Evolutionary conservation across 179 eudicot genomes (phyloP).

Genomic region (Beta corolliflora): DNA sequence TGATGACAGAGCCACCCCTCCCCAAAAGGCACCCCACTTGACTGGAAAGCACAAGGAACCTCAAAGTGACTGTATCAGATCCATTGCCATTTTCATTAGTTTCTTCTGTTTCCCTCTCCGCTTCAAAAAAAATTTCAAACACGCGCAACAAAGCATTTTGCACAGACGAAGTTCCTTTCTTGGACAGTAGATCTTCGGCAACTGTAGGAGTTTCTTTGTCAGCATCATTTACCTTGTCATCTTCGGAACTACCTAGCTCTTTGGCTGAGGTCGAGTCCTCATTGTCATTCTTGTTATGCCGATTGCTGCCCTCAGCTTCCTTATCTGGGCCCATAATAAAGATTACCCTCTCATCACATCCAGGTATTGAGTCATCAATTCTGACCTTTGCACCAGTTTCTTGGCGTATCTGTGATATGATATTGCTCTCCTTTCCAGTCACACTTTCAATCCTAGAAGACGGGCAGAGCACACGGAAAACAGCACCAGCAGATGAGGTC

Average conservation of each 20-base stretch:
- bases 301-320: slow-evolving; percentile 48
- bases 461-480: slow-evolving; percentile 73
- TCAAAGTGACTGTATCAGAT: slow-evolving; percentile 47
- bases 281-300: slow-evolving; percentile 38
- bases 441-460: slow-evolving; percentile 56
- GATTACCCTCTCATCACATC: slow-evolving; percentile 79
- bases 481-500: slow-evolving; percentile 41
- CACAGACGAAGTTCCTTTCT: slow-evolving; percentile 53
- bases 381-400: slow-evolving; percentile 78
- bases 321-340: slow-evolving; percentile 52
- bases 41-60: slow-evolving; percentile 75
- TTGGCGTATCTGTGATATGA: slow-evolving; percentile 63
- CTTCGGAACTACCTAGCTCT: slow-evolving; percentile 39
- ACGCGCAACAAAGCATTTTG: slow-evolving; percentile 77
- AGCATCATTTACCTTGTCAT: slow-evolving; percentile 35
- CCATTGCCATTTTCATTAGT: slow-evolving; percentile 50
- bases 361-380: slow-evolving; percentile 64
- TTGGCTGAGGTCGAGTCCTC: slow-evolving; percentile 39
- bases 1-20: slow-evolving; percentile 64
- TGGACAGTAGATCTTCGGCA: slow-evolving; percentile 43
- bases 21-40: slow-evolving; percentile 82
- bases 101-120: slow-evolving; percentile 47
- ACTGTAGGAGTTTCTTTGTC: slow-evolving; percentile 41
- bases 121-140: slow-evolving; percentile 59
- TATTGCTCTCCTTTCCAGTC: slow-evolving; percentile 54